Base-by-base conservation (phyloP, 805 yeast genomes). In the Nakazawaea sp. region DNA sequence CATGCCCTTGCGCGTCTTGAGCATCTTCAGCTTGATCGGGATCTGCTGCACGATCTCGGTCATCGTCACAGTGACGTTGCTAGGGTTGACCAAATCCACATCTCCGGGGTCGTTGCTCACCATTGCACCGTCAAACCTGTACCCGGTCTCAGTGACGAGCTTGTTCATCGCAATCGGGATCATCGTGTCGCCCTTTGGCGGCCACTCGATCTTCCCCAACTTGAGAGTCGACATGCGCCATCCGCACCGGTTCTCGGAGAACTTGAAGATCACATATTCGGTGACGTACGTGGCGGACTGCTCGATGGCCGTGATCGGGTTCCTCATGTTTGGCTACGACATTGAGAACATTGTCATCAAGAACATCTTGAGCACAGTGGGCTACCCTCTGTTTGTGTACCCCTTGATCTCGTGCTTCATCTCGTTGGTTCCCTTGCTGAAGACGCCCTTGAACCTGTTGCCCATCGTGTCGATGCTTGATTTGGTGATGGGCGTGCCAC, bases 391-490 rank as follows among this genome's bases (percentile, higher is more conserved):
- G 11, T 71, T 75, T 55, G 66, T 82, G 1, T 69, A 70, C 36
- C 35, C 72, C 20, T 56, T 75, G 27, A 68, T 85, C 32, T 78
- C 90, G 35, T 65, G 72, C 0, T 65, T 84, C 39, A 83, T 87
- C 61, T 80, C 94, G 13, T 53, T 84, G 32, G 78, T 88, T 15
- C 96, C 96, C 2, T 61, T 87, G 26, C 88, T 95, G 3, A 88
- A 88, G 51, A 78, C 90, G 0, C 95, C 96, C 4, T 68, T 87
- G 41, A 83, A 81, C 55, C 90, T 94, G 6, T 70, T 86, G 50
- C 96, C 96, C 0, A 81, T 88, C 32, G 78, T 86, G 26, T 70
- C 86, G n/a, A 81, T 88, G 2, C 52, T 84, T 23, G 95, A 85
- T 49, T 65, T 57, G 37, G 43, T 55, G 48, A 44, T 49, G 33